Conservation (phyloP, 2,329 filamentous ascomycete species). For the Colletotrichum godetiae region DNA sequence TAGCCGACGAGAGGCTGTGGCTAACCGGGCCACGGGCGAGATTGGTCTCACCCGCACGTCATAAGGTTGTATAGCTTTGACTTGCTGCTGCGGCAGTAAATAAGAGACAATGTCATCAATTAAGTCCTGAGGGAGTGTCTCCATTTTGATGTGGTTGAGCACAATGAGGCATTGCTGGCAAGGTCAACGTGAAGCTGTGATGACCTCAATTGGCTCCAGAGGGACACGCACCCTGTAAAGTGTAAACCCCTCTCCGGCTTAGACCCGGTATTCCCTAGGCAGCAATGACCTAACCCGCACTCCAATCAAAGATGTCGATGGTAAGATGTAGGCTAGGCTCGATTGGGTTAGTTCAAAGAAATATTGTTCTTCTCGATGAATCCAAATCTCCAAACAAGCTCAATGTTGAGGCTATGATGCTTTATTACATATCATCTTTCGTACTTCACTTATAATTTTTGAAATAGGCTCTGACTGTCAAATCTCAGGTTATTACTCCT, state of each 20-base stretch:
- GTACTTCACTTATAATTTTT: too few species aligned
- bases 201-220: not conserved
- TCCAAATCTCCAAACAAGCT: not conserved
- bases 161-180: not conserved
- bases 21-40: not conserved
- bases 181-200: not conserved
- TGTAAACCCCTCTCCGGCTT: not conserved
- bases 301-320: not conserved
- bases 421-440: too few species aligned
- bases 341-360: not conserved
- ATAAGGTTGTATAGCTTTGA: not conserved
- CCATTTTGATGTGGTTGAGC: not conserved
- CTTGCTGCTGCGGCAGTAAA: not conserved
- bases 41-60: not conserved
- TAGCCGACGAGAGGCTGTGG: not conserved
- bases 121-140: not conserved
- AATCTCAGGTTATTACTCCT: too few species aligned
- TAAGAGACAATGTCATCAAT: not conserved
- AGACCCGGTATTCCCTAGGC: not conserved
- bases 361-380: not conserved
- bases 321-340: not conserved
- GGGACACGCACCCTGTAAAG: not conserved
- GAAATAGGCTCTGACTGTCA: too few species aligned
- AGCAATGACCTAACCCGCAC: not conserved
- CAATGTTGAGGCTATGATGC: too few species aligned